Percentiles rank a stretch among this genome's conserved stretches.
These are phyloP conservation scores for Emmonsia crescens DNA, from an alignment of 2,329 filamentous ascomycete genomes.

Conservation along the genomic window DNA sequence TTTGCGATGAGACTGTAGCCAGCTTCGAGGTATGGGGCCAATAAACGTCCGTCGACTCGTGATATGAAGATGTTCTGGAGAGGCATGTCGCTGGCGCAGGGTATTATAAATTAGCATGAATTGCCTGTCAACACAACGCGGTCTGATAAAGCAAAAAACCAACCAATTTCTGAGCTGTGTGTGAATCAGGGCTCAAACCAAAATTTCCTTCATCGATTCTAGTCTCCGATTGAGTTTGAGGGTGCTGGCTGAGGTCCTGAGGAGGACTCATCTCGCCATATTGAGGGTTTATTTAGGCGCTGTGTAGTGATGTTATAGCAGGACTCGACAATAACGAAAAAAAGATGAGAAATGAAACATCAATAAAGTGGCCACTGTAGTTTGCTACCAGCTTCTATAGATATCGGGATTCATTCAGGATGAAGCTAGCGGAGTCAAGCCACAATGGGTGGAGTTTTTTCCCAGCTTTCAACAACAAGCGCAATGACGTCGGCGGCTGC, in stretches of 20 bases:
- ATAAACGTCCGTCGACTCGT: constrained; percentile 54
- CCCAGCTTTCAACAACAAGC: not conserved
- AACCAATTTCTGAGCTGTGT: constrained; percentile 46
- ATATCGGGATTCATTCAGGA: not conserved
- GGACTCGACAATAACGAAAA: not conserved
- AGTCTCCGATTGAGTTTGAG: constrained; percentile 8
- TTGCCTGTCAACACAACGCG: constrained; percentile 1
- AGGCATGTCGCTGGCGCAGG: constrained; percentile 44
- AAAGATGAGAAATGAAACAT: not conserved
- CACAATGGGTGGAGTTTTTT: not conserved
- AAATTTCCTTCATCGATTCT: constrained; percentile 18
- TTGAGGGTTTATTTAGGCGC: not conserved
- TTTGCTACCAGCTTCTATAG: not conserved
- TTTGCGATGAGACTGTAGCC: constrained; percentile 52
- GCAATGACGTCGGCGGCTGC: constrained; percentile 22
- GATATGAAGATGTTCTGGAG: constrained; percentile 50
- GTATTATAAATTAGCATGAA: constrained; percentile 3
- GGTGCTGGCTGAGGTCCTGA: constrained; percentile 6
- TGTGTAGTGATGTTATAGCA: not conserved
- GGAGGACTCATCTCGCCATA: constrained; percentile 11
- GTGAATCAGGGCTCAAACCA: constrained; percentile 39
- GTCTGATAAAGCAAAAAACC: constrained; percentile 6
- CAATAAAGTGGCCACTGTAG: not conserved
- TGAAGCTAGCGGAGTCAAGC: not conserved
- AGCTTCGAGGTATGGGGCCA: constrained; percentile 54